Evolutionary conservation across 2,329 filamentous ascomycete genomes (phyloP).

Genomic region (Apiospora arundinis): DNA sequence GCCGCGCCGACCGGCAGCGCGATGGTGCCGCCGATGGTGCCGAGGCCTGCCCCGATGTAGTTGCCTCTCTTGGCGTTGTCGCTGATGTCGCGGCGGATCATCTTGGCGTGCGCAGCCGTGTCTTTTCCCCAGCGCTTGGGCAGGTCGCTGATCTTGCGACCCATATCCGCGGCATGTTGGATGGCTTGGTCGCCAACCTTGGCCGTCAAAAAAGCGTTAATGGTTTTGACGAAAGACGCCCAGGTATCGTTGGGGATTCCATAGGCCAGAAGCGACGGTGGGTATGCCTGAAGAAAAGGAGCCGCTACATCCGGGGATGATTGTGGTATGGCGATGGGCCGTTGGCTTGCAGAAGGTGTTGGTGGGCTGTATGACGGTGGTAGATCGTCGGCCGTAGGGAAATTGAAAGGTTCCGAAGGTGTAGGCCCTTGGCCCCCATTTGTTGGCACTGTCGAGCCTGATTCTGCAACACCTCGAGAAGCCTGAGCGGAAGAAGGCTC

Average conservation of each 20-base stretch:
- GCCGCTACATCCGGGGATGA: conserved; percentile 40
- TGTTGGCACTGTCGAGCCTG: neutral
- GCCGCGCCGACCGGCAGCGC: conserved; percentile 47
- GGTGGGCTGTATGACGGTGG: conserved; percentile 39
- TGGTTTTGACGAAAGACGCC: conserved; percentile 41
- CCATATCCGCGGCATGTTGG: conserved; percentile 50
- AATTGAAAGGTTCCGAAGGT: conserved; percentile 46
- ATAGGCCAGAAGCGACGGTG: conserved; percentile 44
- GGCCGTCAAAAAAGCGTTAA: conserved; percentile 54
- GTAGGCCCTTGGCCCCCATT: conserved; percentile 35
- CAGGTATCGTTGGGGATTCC: conserved; percentile 38
- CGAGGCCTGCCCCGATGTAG: conserved; percentile 45
- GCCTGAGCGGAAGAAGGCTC: neutral
- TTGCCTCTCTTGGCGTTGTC: conserved; percentile 47
- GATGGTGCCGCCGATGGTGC: conserved; percentile 46
- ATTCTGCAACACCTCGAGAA: neutral
- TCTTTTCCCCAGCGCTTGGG: conserved; percentile 46
- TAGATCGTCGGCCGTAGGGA: conserved; percentile 39
- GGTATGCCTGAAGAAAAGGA: conserved; percentile 48
- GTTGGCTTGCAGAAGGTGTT: conserved; percentile 24
- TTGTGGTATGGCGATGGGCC: conserved; percentile 51
- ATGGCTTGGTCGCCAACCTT: conserved; percentile 52
- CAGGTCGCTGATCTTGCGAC: conserved; percentile 41
- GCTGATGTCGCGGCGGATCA: conserved; percentile 44
- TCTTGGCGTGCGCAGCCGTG: conserved; percentile 44